These are phyloP conservation scores for Umbelopsis sp. DNA, from an alignment of 192 early-diverging fungal genomes.

Conservation along the genomic window DNA sequence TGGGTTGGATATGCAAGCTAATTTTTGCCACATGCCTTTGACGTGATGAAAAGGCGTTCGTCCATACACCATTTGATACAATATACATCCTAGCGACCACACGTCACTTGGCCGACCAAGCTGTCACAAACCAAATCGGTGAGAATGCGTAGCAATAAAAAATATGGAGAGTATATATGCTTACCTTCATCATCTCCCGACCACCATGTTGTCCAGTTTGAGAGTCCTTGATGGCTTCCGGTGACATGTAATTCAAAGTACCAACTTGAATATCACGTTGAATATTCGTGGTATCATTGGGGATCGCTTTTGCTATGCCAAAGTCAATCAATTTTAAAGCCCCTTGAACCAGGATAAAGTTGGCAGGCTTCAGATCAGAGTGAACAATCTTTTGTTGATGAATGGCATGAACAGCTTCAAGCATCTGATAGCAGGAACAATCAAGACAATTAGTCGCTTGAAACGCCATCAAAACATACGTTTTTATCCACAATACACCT, in stretches of 20 bases:
- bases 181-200: slow-evolving; percentile 24
- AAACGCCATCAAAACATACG: background rate
- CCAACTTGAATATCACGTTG: slow-evolving; percentile 85
- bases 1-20: slow-evolving; percentile 73
- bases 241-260: slow-evolving; percentile 96
- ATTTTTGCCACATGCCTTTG: slow-evolving; percentile 60
- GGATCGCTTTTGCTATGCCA: slow-evolving; percentile 94
- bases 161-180: background rate
- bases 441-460: slow-evolving; percentile 1
- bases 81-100: slow-evolving; percentile 91
- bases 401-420: slow-evolving; percentile 84
- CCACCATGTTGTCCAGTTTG: background rate
- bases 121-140: slow-evolving; percentile 33
- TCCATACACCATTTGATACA: slow-evolving; percentile 91
- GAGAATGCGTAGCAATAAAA: background rate
- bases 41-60: slow-evolving; percentile 81
- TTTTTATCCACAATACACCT: background rate
- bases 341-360: slow-evolving; percentile 88
- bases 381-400: slow-evolving; percentile 91
- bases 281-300: slow-evolving; percentile 94
- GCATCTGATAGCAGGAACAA: slow-evolving; percentile 70
- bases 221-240: slow-evolving; percentile 62
- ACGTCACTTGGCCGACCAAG: slow-evolving; percentile 84
- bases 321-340: slow-evolving; percentile 94
- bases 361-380: slow-evolving; percentile 93